Evolutionary conservation across 2,329 filamentous ascomycete species (phyloP).

Genomic region (Alternaria dauci): DNA sequence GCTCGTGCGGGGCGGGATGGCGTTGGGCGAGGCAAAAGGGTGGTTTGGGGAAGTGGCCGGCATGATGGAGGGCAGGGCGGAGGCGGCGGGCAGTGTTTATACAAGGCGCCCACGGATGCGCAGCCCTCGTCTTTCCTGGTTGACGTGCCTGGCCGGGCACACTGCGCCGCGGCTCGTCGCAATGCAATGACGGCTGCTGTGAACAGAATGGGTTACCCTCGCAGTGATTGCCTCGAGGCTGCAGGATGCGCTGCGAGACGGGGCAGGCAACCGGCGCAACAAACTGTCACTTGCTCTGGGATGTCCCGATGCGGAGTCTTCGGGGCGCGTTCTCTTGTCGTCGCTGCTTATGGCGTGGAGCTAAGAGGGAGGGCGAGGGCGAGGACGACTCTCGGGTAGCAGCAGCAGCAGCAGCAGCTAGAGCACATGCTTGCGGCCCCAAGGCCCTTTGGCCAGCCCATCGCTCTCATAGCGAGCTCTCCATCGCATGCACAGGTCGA

Average conservation of each 20-base stretch:
- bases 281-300: conserved; percentile 3
- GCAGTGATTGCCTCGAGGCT: not conserved
- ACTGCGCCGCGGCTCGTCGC: conserved; percentile 10
- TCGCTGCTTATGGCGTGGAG: not conserved
- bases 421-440: not conserved
- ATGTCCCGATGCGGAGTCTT: conserved; percentile 7
- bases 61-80: conserved; percentile 25
- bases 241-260: conserved; percentile 15
- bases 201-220: conserved; percentile 4
- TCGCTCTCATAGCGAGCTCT: conserved; percentile 5
- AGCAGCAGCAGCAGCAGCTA: not conserved
- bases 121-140: conserved; percentile 1
- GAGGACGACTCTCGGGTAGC: not conserved
- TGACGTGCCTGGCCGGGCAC: conserved; percentile 11
- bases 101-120: not conserved
- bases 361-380: not conserved
- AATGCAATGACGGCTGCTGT: conserved; percentile 15
- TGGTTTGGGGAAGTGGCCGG: conserved; percentile 27
- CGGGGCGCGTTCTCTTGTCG: conserved; percentile 5
- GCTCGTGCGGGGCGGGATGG: conserved; percentile 52
- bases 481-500: conserved; percentile 7
- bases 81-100: conserved; percentile 5
- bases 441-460: conserved; percentile 12
- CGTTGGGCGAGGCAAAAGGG: conserved; percentile 51
- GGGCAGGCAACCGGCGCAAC: conserved; percentile 1